A percentile compares a stretch with the other conserved stretches of the same genome.
Conservation (phyloP, 148 eudicot species). For the Camellia sinensis region DNA sequence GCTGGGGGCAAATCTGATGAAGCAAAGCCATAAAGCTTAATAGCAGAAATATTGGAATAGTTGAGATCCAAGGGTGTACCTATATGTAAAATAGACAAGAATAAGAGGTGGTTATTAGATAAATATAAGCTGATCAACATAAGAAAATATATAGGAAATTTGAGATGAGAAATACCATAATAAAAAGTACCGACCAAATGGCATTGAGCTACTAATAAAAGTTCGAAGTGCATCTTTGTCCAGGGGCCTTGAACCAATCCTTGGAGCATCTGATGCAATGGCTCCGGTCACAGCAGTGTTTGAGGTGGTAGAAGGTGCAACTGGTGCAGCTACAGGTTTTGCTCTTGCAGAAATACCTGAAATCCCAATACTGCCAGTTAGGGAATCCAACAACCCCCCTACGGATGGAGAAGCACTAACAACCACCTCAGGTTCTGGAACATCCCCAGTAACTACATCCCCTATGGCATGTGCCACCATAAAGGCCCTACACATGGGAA, state of each 20-base stretch:
- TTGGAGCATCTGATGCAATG: conserved; percentile 62
- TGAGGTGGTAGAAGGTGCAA: conserved; percentile 54
- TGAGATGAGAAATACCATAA: conserved; percentile 29
- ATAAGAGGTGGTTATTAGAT: conserved; percentile 7
- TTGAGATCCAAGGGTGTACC: conserved; percentile 89
- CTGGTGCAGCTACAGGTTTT: conserved; percentile 73
- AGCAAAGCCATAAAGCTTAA: conserved; percentile 70
- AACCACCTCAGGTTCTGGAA: conserved; percentile 73
- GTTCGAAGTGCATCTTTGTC: conserved; percentile 80
- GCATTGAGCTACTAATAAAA: conserved; percentile 83
- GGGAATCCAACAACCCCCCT: conserved; percentile 87
- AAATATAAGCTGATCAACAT: neutral
- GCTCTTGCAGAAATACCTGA: conserved; percentile 80
- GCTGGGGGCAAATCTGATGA: conserved; percentile 69
- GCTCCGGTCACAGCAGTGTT: conserved; percentile 47
- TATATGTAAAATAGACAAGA: conserved; percentile 25
- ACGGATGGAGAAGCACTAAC: conserved; percentile 71
- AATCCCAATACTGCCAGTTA: conserved; percentile 91
- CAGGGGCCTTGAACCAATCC: conserved; percentile 62
- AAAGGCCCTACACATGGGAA: conserved; percentile 53
- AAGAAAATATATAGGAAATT: neutral
- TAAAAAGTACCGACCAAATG: conserved; percentile 74
- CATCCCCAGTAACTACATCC: conserved; percentile 68
- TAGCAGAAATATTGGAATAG: conserved; percentile 71
- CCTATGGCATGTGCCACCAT: conserved; percentile 77